Base-by-base conservation (phyloP, 176 grass and related monocot genomes). In the Oryza coarctata region DNA sequence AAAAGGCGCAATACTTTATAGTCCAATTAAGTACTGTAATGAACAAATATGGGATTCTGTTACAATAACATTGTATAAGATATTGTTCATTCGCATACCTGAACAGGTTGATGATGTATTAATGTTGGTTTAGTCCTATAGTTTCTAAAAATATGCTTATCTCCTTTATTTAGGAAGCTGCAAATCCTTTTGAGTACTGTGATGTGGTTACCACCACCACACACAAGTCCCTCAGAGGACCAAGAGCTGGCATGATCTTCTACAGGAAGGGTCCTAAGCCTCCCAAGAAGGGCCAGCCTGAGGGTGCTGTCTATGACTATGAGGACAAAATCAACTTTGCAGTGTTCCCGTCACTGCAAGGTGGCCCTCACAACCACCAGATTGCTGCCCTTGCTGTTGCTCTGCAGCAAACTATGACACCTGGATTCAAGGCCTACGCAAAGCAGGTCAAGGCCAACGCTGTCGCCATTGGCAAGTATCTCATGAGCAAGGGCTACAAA, bases 401-500 rank as follows among this genome's bases (percentile, higher is more conserved):
- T n/a, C 85, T 99, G 70, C 89, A 95, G 38, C 96, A 99, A 75
- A 86, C 93, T 13, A 76, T 70, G 71, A 36, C 87, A 47, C 96
- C 96, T 89, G 93, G 87, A 66, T 99, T 99, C 82, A 99, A 95
- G 89, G 89, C 64, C 13, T 99, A 99, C 66, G 91, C 93, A 38
- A 95, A 99, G 88, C 96, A 95, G 84, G 89, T 99, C 55, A 99
- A 90, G 82, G 91, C 93, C 12, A 99, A 99, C 20, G 93, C 96
- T 63, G 96, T 94, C 79, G 93, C 96, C 7, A 82, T 95, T 49
- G 96, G 93, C 63, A 94, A 99, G 18, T 95, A 94, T 87, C 88
- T 99, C 73, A 99, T 94, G 93, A 99, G 76, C 87, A 99, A 99
- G 76, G 91, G 96, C 61, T 99, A 99, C 89, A 99, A 95, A 82